Evolutionary conservation across 225 moss, liverwort and hornwort species (phyloP).

Genomic region (Lunularia cruciata): DNA sequence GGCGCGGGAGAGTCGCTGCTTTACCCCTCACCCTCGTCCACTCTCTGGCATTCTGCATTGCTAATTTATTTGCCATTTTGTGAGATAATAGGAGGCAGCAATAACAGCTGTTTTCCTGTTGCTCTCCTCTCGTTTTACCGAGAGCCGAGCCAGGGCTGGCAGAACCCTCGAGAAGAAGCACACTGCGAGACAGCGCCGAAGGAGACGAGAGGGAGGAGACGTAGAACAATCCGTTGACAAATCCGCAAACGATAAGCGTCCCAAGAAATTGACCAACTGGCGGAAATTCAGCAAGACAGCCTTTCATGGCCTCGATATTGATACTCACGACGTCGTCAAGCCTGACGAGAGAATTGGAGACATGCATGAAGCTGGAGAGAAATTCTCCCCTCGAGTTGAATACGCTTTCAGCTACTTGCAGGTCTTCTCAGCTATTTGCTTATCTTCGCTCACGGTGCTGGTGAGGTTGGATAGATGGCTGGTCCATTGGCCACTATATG

Average conservation of each 20-base stretch:
- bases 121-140: conserved; percentile 12
- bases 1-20: neutral
- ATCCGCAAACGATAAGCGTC: no score
- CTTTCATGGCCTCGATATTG: conserved; percentile 66
- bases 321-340: conserved; percentile 59
- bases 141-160: conserved; percentile 8
- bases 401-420: conserved; percentile 66
- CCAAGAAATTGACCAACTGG: neutral
- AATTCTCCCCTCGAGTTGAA: conserved; percentile 63
- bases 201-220: neutral
- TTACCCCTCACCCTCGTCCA: neutral
- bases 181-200: neutral
- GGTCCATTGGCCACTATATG: conserved; percentile 66
- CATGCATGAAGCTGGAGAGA: conserved; percentile 61
- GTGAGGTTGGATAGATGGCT: conserved; percentile 73
- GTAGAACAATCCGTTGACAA: neutral
- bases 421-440: conserved; percentile 70
- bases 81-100: conserved; percentile 17
- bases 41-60: neutral
- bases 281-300: conserved; percentile 47
- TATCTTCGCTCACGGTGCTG: conserved; percentile 75
- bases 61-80: conserved; percentile 4
- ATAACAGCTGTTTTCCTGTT: neutral
- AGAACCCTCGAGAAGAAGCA: conserved; percentile 9
- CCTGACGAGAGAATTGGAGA: conserved; percentile 50